Evolutionary conservation across 2,329 filamentous ascomycete species (phyloP).

Genomic region (Aspergillus fijiensis): DNA sequence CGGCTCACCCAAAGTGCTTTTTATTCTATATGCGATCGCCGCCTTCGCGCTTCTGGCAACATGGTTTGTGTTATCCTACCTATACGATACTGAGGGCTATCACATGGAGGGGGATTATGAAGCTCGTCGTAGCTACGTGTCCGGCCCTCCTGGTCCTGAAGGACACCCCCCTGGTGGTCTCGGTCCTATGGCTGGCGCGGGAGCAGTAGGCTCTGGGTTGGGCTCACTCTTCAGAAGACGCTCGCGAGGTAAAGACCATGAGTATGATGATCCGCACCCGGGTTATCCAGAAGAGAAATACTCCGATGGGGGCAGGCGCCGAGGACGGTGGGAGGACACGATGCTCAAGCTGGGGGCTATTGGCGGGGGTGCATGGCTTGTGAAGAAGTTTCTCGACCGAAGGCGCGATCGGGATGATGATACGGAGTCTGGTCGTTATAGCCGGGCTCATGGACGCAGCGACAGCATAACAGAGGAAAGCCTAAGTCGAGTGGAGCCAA

Average conservation of each 20-base stretch:
- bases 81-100: conserved; percentile 53
- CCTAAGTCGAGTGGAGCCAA: conserved; percentile 48
- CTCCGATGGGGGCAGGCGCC: conserved; percentile 50
- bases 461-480: conserved; percentile 43
- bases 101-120: conserved; percentile 56
- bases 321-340: conserved; percentile 61
- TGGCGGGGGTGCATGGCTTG: conserved; percentile 62
- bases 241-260: conserved; percentile 45
- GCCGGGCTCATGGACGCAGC: conserved; percentile 51
- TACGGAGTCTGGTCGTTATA: conserved; percentile 54
- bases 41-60: conserved; percentile 68
- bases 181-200: conserved; percentile 53
- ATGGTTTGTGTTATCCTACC: conserved; percentile 79
- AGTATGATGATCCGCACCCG: conserved; percentile 50
- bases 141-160: conserved; percentile 49
- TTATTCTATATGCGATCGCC: conserved; percentile 82
- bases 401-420: conserved; percentile 55
- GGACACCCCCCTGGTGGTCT: conserved; percentile 46
- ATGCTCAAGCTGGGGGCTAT: conserved; percentile 61
- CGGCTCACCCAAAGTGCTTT: conserved; percentile 80
- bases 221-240: conserved; percentile 50
- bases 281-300: conserved; percentile 68
- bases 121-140: conserved; percentile 58
- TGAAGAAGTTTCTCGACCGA: conserved; percentile 59
- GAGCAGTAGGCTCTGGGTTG: conserved; percentile 58